phyloP scores from a whole-genome alignment of 257 asterid genomes.

The Salvia splendens region DNA sequence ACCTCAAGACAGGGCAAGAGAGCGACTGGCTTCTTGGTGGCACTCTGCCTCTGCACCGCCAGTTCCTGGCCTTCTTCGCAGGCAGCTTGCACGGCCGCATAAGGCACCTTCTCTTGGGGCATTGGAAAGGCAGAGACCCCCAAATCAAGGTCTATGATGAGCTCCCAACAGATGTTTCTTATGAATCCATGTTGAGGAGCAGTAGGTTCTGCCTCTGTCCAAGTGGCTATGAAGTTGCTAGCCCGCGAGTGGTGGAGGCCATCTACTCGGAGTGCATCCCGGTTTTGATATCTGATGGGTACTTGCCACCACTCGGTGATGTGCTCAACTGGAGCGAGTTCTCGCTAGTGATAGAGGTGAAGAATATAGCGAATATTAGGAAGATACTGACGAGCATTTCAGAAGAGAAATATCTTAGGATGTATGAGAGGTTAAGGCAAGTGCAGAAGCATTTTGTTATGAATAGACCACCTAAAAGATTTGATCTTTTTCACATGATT shows the following conservation, averaged over 20 bases:
- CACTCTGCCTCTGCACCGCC: constrained; percentile 54
- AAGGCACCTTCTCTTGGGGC: constrained; percentile 44
- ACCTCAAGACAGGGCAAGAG: constrained; percentile 39
- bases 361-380: constrained; percentile 42
- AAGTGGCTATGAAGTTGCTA: constrained; percentile 66
- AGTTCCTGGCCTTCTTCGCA: constrained; percentile 57
- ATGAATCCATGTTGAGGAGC: constrained; percentile 41
- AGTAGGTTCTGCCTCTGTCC: constrained; percentile 64
- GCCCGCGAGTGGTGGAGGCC: constrained; percentile 58
- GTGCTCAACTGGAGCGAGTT: constrained; percentile 62
- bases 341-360: constrained; percentile 37
- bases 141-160: constrained; percentile 38
- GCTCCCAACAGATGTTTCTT: constrained; percentile 46
- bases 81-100: constrained; percentile 56
- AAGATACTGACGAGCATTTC: constrained; percentile 45
- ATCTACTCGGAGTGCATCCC: constrained; percentile 64
- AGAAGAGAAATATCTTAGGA: constrained; percentile 35
- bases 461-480: constrained; percentile 55
- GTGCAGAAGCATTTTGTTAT: constrained; percentile 52
- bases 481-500: constrained; percentile 58
- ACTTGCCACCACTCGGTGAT: constrained; percentile 53
- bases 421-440: constrained; percentile 42
- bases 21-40: constrained; percentile 62
- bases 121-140: constrained; percentile 47
- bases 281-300: constrained; percentile 50